Base-by-base conservation (phyloP, 441 rosid species). In the Pelargonium australe region DNA sequence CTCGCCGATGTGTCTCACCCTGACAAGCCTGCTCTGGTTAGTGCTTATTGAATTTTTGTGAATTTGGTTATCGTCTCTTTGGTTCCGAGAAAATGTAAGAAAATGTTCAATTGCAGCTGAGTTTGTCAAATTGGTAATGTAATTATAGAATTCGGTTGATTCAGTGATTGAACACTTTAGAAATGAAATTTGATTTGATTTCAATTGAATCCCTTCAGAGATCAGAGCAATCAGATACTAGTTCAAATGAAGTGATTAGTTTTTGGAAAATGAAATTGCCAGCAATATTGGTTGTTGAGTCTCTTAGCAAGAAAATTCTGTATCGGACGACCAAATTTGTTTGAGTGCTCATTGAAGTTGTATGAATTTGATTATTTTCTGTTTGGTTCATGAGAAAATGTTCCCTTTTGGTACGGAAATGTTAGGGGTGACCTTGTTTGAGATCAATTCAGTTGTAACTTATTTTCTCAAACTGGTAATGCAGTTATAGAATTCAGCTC, bases 1-100 rank as follows among this genome's bases (percentile, higher is more conserved):
- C 95, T 94, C 17, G 98, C 97, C 25, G 97, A 94, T 70, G 74
- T 80, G 41, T 77, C 91, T 16, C 93, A 89, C 76, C 90, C 90
- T 0, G 92, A 88, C 14, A 94, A 84, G 69, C 98, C 97, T 4
- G 98, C 98, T 53, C 77, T 94, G 57, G 99, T 94, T 44, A 71
- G 78, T 17, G 53, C 51, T 34, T 47, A 4, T 20, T n/a, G 0
- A 0, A 13, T 37, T 14, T 12, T 5, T 11, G 4, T 12, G 34
- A 34, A 3, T 34, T 34, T 34, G 40, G 40, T 0, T 57, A 57
- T 57, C 13, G 28, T 3, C 13, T 57, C 31, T 57, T 57, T 57
- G 63, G 63, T 17, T 57, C 31, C 8, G 63, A 4, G 63, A 19
- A 57, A 55, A 23, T 28, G 31, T 28, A 0, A 17, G 9, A 1